Evolutionary conservation across 2,329 filamentous ascomycete genomes (phyloP).

Genomic region (Dothideomycetes sp.): DNA sequence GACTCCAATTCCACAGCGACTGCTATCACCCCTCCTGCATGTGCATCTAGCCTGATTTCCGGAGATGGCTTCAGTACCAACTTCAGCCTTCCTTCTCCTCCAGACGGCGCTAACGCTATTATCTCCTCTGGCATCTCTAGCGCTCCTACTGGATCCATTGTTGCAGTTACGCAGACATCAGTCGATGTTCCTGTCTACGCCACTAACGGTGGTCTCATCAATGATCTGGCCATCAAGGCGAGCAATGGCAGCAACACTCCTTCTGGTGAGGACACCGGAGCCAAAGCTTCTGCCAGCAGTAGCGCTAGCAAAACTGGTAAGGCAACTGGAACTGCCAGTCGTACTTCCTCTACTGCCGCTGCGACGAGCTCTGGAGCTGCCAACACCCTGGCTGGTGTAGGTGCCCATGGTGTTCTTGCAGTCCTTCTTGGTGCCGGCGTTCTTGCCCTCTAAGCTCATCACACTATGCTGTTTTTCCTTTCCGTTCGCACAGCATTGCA

Average conservation of each 20-base stretch:
- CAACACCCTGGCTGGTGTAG: conserved; percentile 5
- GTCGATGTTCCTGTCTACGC: conserved; percentile 48
- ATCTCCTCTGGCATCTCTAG: conserved; percentile 65
- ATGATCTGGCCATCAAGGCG: conserved; percentile 49
- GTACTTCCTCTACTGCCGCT: conserved; percentile 2
- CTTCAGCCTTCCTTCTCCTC: conserved; percentile 64
- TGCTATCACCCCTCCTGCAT: conserved; percentile 48
- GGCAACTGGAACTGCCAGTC: background rate
- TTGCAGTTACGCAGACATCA: conserved; percentile 44
- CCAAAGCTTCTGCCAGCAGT: conserved; percentile 1
- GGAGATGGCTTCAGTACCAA: conserved; percentile 59
- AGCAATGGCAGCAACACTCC: conserved; percentile 46
- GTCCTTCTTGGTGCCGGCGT: conserved; percentile 6
- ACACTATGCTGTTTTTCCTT: no score
- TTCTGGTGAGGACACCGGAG: conserved; percentile 28
- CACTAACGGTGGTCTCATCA: conserved; percentile 46
- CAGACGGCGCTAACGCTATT: conserved; percentile 56
- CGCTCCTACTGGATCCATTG: conserved; percentile 46
- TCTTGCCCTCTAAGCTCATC: conserved; percentile 5
- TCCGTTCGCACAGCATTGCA: no score
- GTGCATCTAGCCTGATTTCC: conserved; percentile 56
- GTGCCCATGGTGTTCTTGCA: conserved; percentile 4
- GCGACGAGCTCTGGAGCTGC: conserved; percentile 8
- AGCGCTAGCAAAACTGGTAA: conserved; percentile 1
- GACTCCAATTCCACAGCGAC: conserved; percentile 47